Evolutionary conservation across 2,329 filamentous ascomycete genomes (phyloP).

Genomic region (Sporothrix schenckii): DNA sequence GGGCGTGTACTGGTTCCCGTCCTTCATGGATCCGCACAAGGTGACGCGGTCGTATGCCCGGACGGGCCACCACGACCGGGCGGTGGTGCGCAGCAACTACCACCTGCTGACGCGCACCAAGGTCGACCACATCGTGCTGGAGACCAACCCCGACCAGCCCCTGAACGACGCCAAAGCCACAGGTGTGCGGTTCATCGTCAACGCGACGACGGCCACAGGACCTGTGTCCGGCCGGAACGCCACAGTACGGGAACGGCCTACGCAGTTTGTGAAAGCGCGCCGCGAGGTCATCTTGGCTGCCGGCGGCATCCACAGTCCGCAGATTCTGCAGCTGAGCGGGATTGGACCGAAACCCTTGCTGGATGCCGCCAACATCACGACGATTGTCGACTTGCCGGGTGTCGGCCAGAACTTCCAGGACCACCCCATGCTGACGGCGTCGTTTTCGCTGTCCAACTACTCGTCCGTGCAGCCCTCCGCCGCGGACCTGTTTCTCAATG

Average conservation of each 20-base stretch:
- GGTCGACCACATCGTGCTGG: conserved; percentile 41
- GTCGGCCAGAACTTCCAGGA: conserved; percentile 57
- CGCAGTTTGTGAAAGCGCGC: conserved; percentile 39
- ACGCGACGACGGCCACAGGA: conserved; percentile 17
- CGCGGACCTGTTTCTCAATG: conserved; percentile 37
- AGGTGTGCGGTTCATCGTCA: conserved; percentile 40
- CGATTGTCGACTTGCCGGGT: conserved; percentile 49
- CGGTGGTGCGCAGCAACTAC: conserved; percentile 41
- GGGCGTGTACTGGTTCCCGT: conserved; percentile 48
- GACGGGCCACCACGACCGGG: conserved; percentile 44
- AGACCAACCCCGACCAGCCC: conserved; percentile 33
- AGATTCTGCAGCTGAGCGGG: conserved; percentile 45
- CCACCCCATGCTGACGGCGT: conserved; percentile 44
- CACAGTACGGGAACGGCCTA: background rate
- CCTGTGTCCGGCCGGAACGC: conserved; percentile 1
- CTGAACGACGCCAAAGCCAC: conserved; percentile 29
- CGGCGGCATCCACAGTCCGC: conserved; percentile 48
- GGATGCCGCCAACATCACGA: conserved; percentile 47
- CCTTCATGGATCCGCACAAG: conserved; percentile 46
- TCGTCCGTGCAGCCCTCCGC: conserved; percentile 34
- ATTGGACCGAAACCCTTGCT: conserved; percentile 50
- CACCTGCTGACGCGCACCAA: conserved; percentile 42
- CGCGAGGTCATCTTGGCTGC: conserved; percentile 52
- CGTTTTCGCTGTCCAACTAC: conserved; percentile 35
- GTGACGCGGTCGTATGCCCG: conserved; percentile 47